Evolutionary conservation across 768 basidiomycete species (phyloP), one percentile per base, ranked within the genome.

Genomic region (Mycena alexandri): DNA sequence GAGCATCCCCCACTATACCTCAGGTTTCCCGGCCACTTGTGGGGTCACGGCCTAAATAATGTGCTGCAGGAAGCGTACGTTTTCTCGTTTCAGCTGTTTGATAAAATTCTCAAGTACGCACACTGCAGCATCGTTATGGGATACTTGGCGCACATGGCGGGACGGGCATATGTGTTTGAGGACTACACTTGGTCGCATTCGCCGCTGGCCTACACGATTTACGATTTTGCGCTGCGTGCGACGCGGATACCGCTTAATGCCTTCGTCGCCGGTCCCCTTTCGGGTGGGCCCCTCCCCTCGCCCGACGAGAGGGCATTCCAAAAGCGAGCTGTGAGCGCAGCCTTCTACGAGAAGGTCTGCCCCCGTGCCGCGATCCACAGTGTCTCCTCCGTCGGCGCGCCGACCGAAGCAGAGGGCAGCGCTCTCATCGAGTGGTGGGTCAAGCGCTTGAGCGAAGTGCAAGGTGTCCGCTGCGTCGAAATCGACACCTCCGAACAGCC

Each of bases 1-100:
- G 64, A 38, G 14, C 11, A 63, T 44, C 21, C 69, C 24, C 63
- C 73, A 70, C 71, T 71, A 68, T 89, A 84, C 65, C 68, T 90
- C 34, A 73, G 82, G 29, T 89, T 89, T 68, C 84, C 86, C 1
- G 82, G 82, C 21, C 87, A 89, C 66, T 60, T 89, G 7, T 88
- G 87, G 87, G 87, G 86, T 0, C 86, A 85, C 60, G 89, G 89
- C 1, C 79, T 89, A 63, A 89, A 89, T 74, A 90, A 90, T 61
- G 75, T 89, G 33, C 77, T 90, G 25, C 87, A 89, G 75, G 88
- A 90, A 82, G 79, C 83, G 87, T 89, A 72, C 67, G 87, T 83
- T 38, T 55, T 71, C 59, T 38, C 22, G 5, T 56, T 57, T 9
- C 17, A 29, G 38, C 48, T 14, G 42, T n/a, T 10, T 8, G 43